Base-by-base conservation (phyloP, 768 basidiomycete species). In the Brasilioporus rufonigricans region DNA sequence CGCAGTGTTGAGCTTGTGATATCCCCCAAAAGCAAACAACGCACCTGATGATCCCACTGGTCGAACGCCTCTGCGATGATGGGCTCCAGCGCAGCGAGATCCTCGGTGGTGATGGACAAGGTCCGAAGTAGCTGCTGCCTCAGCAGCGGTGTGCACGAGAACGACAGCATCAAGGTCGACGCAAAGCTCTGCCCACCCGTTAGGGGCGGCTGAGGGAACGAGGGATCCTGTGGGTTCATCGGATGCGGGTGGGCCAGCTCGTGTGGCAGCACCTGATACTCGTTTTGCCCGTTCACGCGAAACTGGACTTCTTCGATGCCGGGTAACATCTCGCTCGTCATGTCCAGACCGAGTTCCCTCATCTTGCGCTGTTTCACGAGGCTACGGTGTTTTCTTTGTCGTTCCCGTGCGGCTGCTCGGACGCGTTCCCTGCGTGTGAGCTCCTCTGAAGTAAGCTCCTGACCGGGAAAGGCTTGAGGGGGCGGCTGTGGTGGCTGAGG, bases 21-120 rank as follows among this genome's bases (percentile, higher is more conserved):
- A 33, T 21, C 12, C 33, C 24, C 33, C 29, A 46, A 29, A 31
- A 26, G 19, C 35, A n/a, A 32, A 2, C 2, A 27, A 68, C 81
- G 53, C 65, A 91, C 89, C 69, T 86, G 85, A 60, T 84, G 82
- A 62, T 92, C 86, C 91, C 91, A 93, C 38, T 87, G 85, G 54
- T 93, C 91, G 80, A 89, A 93, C 18, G 89, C 89, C 43, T 87
- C 85, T 6, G 91, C 89, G 44, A 93, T 86, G 61, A 90, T 76
- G 26, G 89, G 87, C 65, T 92, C 87, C 47, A 93, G 73, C 11
- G 86, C 83, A 3, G 83, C 84, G 18, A 93, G 78, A 63, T 93
- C 91, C 49, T 91, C 89, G 70, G 82, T 83, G 27, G 87, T 83
- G 82, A 92, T 85, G 58, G 80, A 79, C 45, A 93, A 74, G 6